Evolutionary conservation across 2,329 filamentous ascomycete species (phyloP), one percentile per base, ranked within the genome.

Genomic region (Penicillium sp.): DNA sequence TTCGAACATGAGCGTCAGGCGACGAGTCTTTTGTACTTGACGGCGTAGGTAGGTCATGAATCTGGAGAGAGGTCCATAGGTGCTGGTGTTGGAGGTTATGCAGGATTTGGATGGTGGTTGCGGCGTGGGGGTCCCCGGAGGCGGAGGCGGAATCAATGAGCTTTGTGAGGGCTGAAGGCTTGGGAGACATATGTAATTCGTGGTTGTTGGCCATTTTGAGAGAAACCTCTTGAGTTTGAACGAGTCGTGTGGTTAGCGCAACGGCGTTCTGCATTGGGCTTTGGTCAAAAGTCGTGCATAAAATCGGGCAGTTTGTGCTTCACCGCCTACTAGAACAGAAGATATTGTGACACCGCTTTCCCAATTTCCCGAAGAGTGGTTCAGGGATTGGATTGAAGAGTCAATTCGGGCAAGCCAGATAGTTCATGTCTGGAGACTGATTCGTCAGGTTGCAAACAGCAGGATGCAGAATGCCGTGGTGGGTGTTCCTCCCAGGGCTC

Each of bases 71-170:
- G 23, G 75, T 74, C 80, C 80, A 84, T 25, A 72, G 63, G 59
- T 84, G 80, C 58, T 83, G 78, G 62, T 80, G 69, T 57, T 76
- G 72, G 50, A 84, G 77, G 62, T 83, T 83, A 65, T 84, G 79
- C 33, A 76, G 70, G 52, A 81, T 71, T 60, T 82, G 77, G 33
- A 76, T 61, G 7, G 78, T 74, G 43, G 80, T 74, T 44, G 75
- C 66, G 53, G 62, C 53, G 41, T 56, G 45, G 4, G 65, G 58
- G 27, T 52, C 45, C 5, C 43, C 34, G 4, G 57, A 45, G 26
- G 54, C 45, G 23, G 51, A 47, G 26, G 59, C 50, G 19, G 57
- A 45, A n/a, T 60, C 43, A 38, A 73, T 65, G 36, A 71, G 63
- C 11, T 58, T 56, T 14, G 64, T 65, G 28, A 73, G 58, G 11